A percentile compares a stretch with the other conserved stretches of the same genome.
Conservation (phyloP, 257 asterid species). For the Cordia subcordata region DNA sequence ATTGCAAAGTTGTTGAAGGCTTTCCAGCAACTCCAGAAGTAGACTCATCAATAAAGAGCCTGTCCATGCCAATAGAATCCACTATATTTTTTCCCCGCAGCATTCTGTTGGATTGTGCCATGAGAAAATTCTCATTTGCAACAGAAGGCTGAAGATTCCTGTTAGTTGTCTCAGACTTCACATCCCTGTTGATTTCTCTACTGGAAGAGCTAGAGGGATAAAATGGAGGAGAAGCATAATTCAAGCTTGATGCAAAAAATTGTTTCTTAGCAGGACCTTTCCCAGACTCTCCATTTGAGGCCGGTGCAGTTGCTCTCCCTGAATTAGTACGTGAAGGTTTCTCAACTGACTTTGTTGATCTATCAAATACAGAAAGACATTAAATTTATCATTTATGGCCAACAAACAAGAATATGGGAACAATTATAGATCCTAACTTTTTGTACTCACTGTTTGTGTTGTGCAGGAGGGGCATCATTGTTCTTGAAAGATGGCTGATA, state of each 20-base stretch:
- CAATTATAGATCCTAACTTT: neutral
- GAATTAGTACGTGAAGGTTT: constrained; percentile 38
- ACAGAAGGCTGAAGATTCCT: constrained; percentile 43
- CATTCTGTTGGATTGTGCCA: constrained; percentile 33
- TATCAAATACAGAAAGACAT: constrained; percentile 18
- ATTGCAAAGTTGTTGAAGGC: constrained; percentile 42
- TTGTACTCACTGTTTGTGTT: constrained; percentile 64
- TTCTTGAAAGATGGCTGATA: constrained; percentile 64
- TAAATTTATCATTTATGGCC: constrained; percentile 5
- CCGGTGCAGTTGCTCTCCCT: constrained; percentile 38
- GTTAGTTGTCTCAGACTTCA: constrained; percentile 36
- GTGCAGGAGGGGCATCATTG: constrained; percentile 42
- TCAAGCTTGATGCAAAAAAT: constrained; percentile 67
- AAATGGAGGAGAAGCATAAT: constrained; percentile 96
- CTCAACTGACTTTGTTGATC: constrained; percentile 55
- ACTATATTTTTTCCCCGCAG: constrained; percentile 52
- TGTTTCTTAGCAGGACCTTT: constrained; percentile 45
- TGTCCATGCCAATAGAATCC: constrained; percentile 54
- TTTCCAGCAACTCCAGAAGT: constrained; percentile 45
- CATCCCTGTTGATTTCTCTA: constrained; percentile 53
- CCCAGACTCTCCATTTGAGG: constrained; percentile 44
- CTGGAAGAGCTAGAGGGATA: constrained; percentile 85
- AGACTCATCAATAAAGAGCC: constrained; percentile 52
- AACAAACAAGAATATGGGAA: constrained; percentile 1
- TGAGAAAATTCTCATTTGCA: constrained; percentile 30